These are phyloP conservation scores for Pythium biforme DNA, from an alignment of 352 stramenopile genomes.

Conservation along the genomic window DNA sequence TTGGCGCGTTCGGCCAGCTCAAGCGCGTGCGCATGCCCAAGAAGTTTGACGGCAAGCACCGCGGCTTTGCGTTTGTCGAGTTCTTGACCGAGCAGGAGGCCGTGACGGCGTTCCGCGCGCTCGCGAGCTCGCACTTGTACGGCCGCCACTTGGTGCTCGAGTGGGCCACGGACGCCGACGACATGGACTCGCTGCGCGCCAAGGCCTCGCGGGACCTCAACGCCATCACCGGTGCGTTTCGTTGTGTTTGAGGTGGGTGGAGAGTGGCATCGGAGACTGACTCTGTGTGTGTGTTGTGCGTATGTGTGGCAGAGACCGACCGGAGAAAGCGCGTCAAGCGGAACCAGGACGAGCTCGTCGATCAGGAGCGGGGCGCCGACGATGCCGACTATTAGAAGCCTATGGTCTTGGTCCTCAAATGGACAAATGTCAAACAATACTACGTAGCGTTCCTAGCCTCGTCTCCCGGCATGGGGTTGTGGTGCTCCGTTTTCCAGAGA, in stretches of 20 bases:
- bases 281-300: not conserved
- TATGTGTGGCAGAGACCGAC: slow-evolving; percentile 45
- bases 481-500: no score
- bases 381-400: slow-evolving; percentile 30
- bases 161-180: slow-evolving; percentile 91
- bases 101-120: slow-evolving; percentile 86
- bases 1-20: slow-evolving; percentile 96
- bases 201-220: slow-evolving; percentile 77
- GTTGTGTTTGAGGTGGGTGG: not conserved
- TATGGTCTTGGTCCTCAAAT: not conserved
- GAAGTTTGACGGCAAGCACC: slow-evolving; percentile 97
- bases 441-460: not conserved
- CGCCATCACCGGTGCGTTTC: slow-evolving; percentile 48
- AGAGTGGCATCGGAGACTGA: not conserved
- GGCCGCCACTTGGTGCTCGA: slow-evolving; percentile 98
- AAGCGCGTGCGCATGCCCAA: slow-evolving; percentile 98
- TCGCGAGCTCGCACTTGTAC: slow-evolving; percentile 97
- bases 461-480: not conserved
- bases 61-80: slow-evolving; percentile 98
- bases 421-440: not conserved
- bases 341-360: slow-evolving; percentile 33
- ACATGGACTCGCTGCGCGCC: slow-evolving; percentile 80
- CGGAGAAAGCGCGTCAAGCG: slow-evolving; percentile 61
- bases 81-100: slow-evolving; percentile 97
- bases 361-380: slow-evolving; percentile 32